A percentile compares a stretch with the other conserved stretches of the same genome.
Conservation (phyloP, 163 green algal genomes). For the Botryococcus braunii region DNA sequence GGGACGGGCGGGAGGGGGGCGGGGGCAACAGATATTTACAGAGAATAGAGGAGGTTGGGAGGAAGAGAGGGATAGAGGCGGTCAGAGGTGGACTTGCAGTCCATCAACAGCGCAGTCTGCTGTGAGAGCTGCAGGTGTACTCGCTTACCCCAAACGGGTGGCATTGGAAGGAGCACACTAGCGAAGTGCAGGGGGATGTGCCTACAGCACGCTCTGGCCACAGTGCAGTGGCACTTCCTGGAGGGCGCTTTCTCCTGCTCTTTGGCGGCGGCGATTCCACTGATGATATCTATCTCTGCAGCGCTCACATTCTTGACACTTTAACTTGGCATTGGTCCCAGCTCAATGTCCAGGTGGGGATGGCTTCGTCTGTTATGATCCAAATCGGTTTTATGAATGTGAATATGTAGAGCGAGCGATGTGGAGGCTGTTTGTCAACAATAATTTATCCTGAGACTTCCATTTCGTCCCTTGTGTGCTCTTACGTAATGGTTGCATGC, state of each 20-base stretch:
- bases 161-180: conserved; percentile 33
- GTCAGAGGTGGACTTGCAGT: too few species aligned
- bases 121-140: conserved; percentile 31
- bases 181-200: conserved; percentile 18
- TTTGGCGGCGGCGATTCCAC: conserved; percentile 18
- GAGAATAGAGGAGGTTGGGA: too few species aligned
- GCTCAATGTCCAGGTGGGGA: conserved; percentile 12
- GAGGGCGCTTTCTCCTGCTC: conserved; percentile 13
- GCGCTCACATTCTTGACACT: conserved; percentile 24
- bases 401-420: too few species aligned
- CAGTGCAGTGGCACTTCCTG: conserved; percentile 14
- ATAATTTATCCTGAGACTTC: too few species aligned
- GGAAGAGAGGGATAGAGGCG: too few species aligned
- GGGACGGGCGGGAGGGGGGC: too few species aligned
- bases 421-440: too few species aligned
- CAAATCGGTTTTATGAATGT: background rate
- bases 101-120: too few species aligned
- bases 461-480: too few species aligned
- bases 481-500: too few species aligned
- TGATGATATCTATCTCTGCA: conserved; percentile 12
- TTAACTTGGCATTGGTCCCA: conserved; percentile 23
- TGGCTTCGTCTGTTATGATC: background rate
- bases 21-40: too few species aligned
- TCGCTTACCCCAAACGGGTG: conserved; percentile 22
- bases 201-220: conserved; percentile 18